Evolutionary conservation across 2,329 filamentous ascomycete species (phyloP).

Genomic region (Mycosphaerelloides madeirae): DNA sequence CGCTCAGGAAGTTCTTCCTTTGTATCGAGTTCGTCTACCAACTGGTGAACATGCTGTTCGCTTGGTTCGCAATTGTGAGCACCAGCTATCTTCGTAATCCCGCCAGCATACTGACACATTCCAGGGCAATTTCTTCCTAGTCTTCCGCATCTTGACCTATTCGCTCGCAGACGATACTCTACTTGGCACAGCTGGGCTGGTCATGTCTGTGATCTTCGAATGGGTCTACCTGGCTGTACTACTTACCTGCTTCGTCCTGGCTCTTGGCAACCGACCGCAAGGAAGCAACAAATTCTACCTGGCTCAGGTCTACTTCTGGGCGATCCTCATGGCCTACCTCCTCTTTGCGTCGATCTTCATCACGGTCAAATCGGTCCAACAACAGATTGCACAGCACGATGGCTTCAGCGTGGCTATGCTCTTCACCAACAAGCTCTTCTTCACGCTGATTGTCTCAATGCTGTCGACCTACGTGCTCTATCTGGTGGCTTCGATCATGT

Average conservation of each 20-base stretch:
- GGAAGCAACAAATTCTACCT: conserved; percentile 92
- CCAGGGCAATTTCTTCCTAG: conserved; percentile 90
- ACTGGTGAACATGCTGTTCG: conserved; percentile 94
- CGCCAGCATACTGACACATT: conserved; percentile 2
- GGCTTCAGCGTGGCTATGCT: conserved; percentile 68
- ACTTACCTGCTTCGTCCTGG: conserved; percentile 90
- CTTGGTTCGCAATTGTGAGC: conserved; percentile 86
- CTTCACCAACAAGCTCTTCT: conserved; percentile 84
- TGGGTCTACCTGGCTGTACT: conserved; percentile 92
- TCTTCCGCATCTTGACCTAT: conserved; percentile 92
- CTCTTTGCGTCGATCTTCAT: conserved; percentile 95
- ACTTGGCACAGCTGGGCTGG: conserved; percentile 69
- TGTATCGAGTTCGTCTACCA: conserved; percentile 92
- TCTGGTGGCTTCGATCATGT: conserved; percentile 84
- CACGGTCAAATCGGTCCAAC: conserved; percentile 77
- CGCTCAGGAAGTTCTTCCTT: conserved; percentile 82
- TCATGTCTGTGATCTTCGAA: conserved; percentile 86
- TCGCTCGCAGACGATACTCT: conserved; percentile 68
- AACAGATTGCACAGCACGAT: conserved; percentile 56
- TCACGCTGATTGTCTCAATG: conserved; percentile 87
- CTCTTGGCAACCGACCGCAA: conserved; percentile 89
- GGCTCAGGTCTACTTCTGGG: conserved; percentile 99
- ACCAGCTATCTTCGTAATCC: neutral
- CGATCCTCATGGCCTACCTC: conserved; percentile 88
- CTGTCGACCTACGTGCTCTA: conserved; percentile 90